A percentile compares a stretch with the other conserved stretches of the same genome.
phyloP scores from a whole-genome alignment of 2,329 filamentous ascomycete species.

The Trichoderma endophyticum region DNA sequence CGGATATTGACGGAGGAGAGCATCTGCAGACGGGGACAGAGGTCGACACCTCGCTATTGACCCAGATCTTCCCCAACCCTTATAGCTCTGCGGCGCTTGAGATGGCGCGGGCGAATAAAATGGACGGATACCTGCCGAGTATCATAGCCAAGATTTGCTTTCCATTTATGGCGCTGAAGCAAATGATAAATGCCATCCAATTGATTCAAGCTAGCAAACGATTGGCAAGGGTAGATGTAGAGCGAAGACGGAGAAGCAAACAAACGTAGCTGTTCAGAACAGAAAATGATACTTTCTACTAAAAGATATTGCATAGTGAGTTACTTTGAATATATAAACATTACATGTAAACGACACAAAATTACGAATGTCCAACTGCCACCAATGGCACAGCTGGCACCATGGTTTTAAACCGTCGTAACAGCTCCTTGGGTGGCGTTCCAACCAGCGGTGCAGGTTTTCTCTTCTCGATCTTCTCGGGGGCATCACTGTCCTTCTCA shows the following conservation, averaged over 20 bases:
- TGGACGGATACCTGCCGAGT: slow-evolving; percentile 63
- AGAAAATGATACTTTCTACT: neutral
- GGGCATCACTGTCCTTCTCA: neutral
- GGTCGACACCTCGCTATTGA: slow-evolving; percentile 63
- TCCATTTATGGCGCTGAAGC: slow-evolving; percentile 85
- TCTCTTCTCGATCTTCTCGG: neutral
- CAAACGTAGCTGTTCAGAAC: neutral
- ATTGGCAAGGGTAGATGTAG: slow-evolving; percentile 65
- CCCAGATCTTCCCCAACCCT: slow-evolving; percentile 76
- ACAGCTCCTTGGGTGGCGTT: neutral
- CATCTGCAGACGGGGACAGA: slow-evolving; percentile 61
- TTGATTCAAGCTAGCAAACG: slow-evolving; percentile 86
- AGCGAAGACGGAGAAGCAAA: neutral
- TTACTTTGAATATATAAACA: neutral
- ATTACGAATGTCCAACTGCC: neutral
- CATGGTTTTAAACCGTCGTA: neutral
- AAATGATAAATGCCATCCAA: slow-evolving; percentile 89
- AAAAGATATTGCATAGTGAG: neutral
- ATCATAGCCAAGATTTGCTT: slow-evolving; percentile 73
- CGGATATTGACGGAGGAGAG: slow-evolving; percentile 45
- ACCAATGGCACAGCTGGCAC: neutral
- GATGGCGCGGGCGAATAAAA: slow-evolving; percentile 87
- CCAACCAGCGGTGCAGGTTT: neutral
- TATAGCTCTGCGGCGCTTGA: slow-evolving; percentile 90
- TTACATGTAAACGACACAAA: neutral